phyloP scores from a whole-genome alignment of 768 basidiomycete species.

The Fistulinella prunicolor region DNA sequence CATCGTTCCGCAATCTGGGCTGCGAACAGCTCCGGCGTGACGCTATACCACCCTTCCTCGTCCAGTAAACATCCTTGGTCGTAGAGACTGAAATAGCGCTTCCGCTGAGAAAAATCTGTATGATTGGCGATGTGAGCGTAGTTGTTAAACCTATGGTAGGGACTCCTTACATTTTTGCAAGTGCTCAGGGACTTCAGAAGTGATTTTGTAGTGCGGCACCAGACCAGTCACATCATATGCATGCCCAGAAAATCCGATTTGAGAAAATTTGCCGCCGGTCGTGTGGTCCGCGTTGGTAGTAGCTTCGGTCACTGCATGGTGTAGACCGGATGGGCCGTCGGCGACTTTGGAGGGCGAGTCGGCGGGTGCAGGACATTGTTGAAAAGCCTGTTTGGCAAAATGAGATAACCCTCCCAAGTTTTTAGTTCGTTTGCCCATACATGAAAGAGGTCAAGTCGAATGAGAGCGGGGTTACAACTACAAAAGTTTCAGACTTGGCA shows the following conservation, averaged over 20 bases:
- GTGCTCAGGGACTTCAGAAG: conserved; percentile 67
- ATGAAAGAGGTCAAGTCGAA: too few species aligned
- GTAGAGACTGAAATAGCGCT: conserved; percentile 78
- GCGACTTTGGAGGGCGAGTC: conserved; percentile 6
- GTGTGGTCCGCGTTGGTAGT: background rate
- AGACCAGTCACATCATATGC: conserved; percentile 70
- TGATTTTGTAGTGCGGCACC: conserved; percentile 64
- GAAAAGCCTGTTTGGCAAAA: conserved; percentile 42
- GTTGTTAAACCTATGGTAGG: background rate
- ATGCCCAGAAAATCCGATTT: too few species aligned
- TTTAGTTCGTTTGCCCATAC: conserved; percentile 42
- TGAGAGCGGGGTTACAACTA: too few species aligned
- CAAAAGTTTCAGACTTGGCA: too few species aligned
- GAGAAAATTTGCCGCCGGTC: conserved; percentile 23
- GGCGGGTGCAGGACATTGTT: conserved; percentile 8
- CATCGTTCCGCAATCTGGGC: conserved; percentile 91
- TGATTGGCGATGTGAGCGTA: conserved; percentile 4
- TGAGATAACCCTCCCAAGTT: conserved; percentile 42
- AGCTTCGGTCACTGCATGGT: too few species aligned
- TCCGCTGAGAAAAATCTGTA: conserved; percentile 84
- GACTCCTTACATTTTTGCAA: conserved; percentile 69
- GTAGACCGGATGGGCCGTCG: too few species aligned
- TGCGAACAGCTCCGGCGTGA: conserved; percentile 94
- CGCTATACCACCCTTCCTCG: conserved; percentile 95
- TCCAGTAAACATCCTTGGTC: conserved; percentile 85